Evolutionary conservation across 805 yeast species (phyloP), one percentile per base, ranked within the genome.

Genomic region (Komagataella ulmi): DNA sequence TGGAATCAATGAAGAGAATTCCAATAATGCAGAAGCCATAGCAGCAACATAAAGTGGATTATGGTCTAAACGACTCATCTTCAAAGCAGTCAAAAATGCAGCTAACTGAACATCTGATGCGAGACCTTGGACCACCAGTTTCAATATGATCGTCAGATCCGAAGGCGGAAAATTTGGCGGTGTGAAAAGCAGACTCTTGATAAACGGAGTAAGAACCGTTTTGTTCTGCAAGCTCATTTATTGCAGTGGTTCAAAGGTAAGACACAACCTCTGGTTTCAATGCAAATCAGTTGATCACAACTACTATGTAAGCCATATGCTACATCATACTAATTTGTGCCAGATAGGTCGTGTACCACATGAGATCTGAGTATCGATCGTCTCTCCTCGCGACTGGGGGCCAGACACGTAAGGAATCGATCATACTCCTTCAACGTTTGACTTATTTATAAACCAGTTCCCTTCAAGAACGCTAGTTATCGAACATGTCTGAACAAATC

Each of bases 11-110:
- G 75, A 76, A 6, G 93, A 81, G 58, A 75, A 83, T 58, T 79
- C 78, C 54, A 86, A 68, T 23, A 91, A 77, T 1, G 93, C 81
- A 18, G 71, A 69, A 0, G 88, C 97, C 0, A 97, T 97, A 7
- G 87, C 83, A 3, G 97, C 90, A 45, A 93, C 85, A 63, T 70
- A 87, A 43, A 79, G 86, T 0, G 97, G 81, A 50, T 83, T 74
- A 56, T 85, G 89, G 60, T 93, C 98, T 6, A 90, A 67, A 1
- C 87, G 87, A 30, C 79, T 76, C 46, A 82, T 65, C 58, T 93
- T 76, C 49, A 93, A 69, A 1, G 86, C 88, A 0, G 95, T 83
- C 53, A 93, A 72, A 61, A 93, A 90, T 7, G 93, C 77, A 0
- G 91, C 81, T 10, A 81, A 72, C 61, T 88, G 95, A 30, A 87